These are phyloP conservation scores for Paramarasmius palmivorus DNA, from an alignment of 1,284 basidiomycete genomes.

Conservation along the genomic window DNA sequence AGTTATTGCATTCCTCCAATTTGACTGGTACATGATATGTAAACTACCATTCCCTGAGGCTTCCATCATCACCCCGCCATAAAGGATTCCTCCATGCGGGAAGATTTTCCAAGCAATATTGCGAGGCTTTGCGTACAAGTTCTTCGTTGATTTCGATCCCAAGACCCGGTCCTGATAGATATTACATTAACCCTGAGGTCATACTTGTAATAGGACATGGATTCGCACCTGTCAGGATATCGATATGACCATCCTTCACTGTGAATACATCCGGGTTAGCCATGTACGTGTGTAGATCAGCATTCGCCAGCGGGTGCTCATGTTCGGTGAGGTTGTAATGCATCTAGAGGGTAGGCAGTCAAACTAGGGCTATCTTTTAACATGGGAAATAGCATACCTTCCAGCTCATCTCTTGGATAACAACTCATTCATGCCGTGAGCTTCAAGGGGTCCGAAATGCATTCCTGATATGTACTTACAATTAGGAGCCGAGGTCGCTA, in stretches of 20 bases:
- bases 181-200: no score
- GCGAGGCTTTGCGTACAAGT: conserved; percentile 55
- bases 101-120: conserved; percentile 37
- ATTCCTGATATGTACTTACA: conserved; percentile 36
- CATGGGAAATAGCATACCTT: conserved; percentile 36
- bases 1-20: no score
- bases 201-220: not conserved
- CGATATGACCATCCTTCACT: conserved; percentile 61
- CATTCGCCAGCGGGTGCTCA: conserved; percentile 33
- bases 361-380: not conserved
- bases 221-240: conserved; percentile 46
- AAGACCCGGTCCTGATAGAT: conserved; percentile 54
- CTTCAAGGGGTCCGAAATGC: not conserved
- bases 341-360: conserved; percentile 41
- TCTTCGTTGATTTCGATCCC: conserved; percentile 72
- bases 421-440: conserved; percentile 35
- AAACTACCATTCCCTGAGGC: conserved; percentile 16
- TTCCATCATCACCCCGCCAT: conserved; percentile 29
- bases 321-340: conserved; percentile 61
- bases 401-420: conserved; percentile 71
- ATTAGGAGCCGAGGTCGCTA: conserved; percentile 54
- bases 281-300: conserved; percentile 72
- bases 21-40: no score
- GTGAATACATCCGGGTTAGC: conserved; percentile 58
- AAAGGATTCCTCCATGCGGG: conserved; percentile 62